A percentile compares a stretch with the other conserved stretches of the same genome.
phyloP scores from a whole-genome alignment of 75 land plant genomes.

The Isoetes taiwanensis region DNA sequence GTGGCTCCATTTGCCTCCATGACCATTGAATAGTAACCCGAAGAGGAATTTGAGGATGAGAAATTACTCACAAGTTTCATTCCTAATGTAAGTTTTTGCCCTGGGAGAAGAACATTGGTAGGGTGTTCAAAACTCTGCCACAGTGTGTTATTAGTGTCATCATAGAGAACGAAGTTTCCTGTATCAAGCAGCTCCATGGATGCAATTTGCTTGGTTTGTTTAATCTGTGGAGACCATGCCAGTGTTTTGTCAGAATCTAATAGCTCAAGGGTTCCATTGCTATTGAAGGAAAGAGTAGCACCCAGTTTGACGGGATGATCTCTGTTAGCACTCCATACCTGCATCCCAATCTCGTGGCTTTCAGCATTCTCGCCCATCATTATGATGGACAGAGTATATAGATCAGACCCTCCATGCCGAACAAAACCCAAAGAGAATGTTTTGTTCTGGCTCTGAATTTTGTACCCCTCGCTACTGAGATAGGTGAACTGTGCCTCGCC shows the following conservation, averaged over 20 bases:
- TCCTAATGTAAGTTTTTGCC: neutral
- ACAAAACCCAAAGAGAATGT: too few species aligned
- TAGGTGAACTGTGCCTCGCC: too few species aligned
- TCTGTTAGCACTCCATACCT: slow-evolving; percentile 62
- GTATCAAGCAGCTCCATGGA: neutral
- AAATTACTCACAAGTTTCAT: neutral
- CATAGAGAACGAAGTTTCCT: neutral
- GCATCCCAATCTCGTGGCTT: too few species aligned
- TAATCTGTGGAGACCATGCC: too few species aligned
- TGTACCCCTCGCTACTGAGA: too few species aligned
- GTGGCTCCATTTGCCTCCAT: neutral
- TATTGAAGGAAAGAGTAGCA: too few species aligned
- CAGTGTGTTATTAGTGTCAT: neutral
- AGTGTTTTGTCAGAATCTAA: neutral
- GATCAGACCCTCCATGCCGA: too few species aligned
- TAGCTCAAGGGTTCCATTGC: slow-evolving; percentile 1
- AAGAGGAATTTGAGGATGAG: neutral
- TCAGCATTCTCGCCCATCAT: too few species aligned
- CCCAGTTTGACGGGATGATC: too few species aligned
- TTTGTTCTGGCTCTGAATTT: too few species aligned
- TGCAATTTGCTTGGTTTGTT: too few species aligned
- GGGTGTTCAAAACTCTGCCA: slow-evolving; percentile 2
- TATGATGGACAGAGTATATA: too few species aligned
- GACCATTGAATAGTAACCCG: neutral
- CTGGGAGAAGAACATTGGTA: neutral